phyloP scores from a whole-genome alignment of 192 early-diverging fungal species.

The Coemansia sp. region DNA sequence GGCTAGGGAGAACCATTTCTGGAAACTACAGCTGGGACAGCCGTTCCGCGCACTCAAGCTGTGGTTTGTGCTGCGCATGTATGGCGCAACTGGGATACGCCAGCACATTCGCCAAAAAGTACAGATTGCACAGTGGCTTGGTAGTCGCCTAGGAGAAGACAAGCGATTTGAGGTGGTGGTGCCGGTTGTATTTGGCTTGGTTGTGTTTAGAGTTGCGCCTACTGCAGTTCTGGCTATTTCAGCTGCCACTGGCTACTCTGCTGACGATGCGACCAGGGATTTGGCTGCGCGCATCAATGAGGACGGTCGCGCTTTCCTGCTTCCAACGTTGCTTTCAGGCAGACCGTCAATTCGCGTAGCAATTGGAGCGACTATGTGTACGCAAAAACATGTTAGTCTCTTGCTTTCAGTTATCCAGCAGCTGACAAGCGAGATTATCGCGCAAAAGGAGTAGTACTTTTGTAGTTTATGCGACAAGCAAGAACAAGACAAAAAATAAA shows the following conservation, averaged over 20 bases:
- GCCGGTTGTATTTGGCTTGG: constrained; percentile 29
- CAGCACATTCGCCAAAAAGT: constrained; percentile 40
- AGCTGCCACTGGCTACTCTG: neutral
- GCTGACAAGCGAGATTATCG: neutral
- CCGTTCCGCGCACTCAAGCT: constrained; percentile 58
- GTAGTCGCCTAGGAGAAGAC: constrained; percentile 18
- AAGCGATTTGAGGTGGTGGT: constrained; percentile 33
- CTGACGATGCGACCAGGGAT: neutral
- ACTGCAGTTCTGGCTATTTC: neutral
- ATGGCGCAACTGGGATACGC: constrained; percentile 51
- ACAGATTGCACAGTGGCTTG: constrained; percentile 25
- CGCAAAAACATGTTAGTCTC: neutral
- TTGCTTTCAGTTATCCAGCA: constrained; percentile 2
- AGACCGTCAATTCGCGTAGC: constrained; percentile 3
- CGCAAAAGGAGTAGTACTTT: neutral
- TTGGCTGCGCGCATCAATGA: constrained; percentile 9
- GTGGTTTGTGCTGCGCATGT: constrained; percentile 59
- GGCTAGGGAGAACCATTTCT: constrained; percentile 56
- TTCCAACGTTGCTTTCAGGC: constrained; percentile 2
- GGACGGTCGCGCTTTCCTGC: constrained; percentile 13
- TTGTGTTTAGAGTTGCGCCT: constrained; percentile 36
- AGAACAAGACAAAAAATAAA: too few species aligned
- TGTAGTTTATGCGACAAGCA: too few species aligned
- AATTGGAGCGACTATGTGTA: constrained; percentile 4
- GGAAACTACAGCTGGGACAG: constrained; percentile 56